These are phyloP conservation scores for Plectosphaerella plurivora DNA, from an alignment of 2,329 filamentous ascomycete species.

Conservation along the genomic window DNA sequence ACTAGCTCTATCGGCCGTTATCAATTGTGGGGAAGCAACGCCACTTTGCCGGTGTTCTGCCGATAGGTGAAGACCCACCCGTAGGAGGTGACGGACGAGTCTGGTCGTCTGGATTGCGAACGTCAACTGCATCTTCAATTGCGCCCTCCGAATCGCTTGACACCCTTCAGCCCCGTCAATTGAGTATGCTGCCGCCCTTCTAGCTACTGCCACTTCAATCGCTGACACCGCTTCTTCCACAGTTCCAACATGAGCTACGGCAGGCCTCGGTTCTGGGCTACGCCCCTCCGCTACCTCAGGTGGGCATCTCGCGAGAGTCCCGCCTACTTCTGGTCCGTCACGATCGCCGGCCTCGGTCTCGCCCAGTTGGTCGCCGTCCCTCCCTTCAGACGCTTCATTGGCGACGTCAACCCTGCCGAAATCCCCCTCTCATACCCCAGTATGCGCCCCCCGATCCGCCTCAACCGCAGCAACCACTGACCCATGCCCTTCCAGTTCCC, in stretches of 20 bases:
- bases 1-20: conserved; percentile 1
- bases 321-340: conserved; percentile 82
- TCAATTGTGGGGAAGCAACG: not conserved
- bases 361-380: conserved; percentile 66
- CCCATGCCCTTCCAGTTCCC: conserved; percentile 40
- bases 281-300: conserved; percentile 77
- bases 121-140: conserved; percentile 1
- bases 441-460: conserved; percentile 45
- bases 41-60: not conserved
- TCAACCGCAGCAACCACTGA: not conserved
- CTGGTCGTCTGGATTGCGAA: not conserved
- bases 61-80: not conserved
- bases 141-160: conserved; percentile 7
- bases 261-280: conserved; percentile 75
- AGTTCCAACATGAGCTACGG: conserved; percentile 50
- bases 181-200: conserved; percentile 19
- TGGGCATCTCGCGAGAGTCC: conserved; percentile 88
- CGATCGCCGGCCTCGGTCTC: conserved; percentile 71
- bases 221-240: not conserved
- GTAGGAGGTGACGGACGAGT: not conserved
- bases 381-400: conserved; percentile 66
- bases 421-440: conserved; percentile 91
- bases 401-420: conserved; percentile 65
- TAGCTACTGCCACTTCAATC: not conserved
- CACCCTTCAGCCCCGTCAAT: conserved; percentile 24